Percentiles rank a stretch among this genome's conserved stretches.
Conservation (phyloP, 495 filamentous ascomycete species). For the Trichoderma erinaceum region DNA sequence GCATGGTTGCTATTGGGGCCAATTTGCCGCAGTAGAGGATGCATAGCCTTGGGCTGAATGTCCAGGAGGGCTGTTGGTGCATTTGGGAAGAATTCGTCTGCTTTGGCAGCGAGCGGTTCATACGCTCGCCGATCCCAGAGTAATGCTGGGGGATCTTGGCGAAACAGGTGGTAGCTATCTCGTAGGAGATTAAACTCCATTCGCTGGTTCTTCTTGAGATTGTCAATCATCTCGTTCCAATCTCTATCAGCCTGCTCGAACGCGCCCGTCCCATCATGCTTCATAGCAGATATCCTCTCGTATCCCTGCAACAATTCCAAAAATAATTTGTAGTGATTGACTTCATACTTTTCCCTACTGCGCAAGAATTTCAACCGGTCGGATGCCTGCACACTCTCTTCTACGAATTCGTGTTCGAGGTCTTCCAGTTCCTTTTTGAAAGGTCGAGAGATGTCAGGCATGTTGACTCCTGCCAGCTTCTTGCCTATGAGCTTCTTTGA, state of each 20-base stretch:
- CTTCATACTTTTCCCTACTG: conserved; percentile 25
- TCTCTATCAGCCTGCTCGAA: conserved; percentile 18
- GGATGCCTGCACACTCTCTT: background rate
- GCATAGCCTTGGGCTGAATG: conserved; percentile 37
- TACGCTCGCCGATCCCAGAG: conserved; percentile 59
- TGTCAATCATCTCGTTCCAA: conserved; percentile 20
- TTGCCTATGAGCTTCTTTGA: conserved; percentile 15
- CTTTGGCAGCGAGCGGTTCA: conserved; percentile 39
- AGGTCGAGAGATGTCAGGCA: conserved; percentile 25
- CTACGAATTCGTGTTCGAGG: conserved; percentile 28
- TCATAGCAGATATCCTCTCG: conserved; percentile 21
- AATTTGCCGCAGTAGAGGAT: conserved; percentile 31
- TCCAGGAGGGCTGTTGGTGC: conserved; percentile 35
- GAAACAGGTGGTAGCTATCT: conserved; percentile 43
- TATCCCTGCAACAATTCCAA: conserved; percentile 25
- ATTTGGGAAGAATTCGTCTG: conserved; percentile 51
- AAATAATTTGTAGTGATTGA: conserved; percentile 20
- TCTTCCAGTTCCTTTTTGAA: conserved; percentile 28
- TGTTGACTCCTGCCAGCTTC: conserved; percentile 11
- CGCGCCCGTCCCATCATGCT: conserved; percentile 12
- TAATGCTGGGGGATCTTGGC: conserved; percentile 42
- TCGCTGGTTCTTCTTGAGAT: conserved; percentile 17
- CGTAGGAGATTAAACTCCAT: conserved; percentile 28
- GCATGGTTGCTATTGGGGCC: conserved; percentile 29
- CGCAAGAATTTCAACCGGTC: conserved; percentile 20